These are phyloP conservation scores for Chloropicon primus DNA, from an alignment of 139 green algal species.

Conservation along the genomic window DNA sequence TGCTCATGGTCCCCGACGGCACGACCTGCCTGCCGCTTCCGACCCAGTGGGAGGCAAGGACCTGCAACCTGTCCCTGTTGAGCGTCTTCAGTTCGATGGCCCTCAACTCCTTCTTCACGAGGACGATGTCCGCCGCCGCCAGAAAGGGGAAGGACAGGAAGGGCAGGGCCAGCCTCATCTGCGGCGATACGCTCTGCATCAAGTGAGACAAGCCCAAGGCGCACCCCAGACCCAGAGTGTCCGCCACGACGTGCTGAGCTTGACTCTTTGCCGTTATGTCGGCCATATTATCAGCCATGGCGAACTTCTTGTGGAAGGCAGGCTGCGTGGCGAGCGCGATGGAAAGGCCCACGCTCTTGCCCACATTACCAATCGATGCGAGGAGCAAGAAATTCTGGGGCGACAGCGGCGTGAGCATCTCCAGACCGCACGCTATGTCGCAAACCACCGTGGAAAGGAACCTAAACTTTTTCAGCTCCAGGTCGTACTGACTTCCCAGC, in stretches of 20 bases:
- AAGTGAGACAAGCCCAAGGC: constrained; percentile 23
- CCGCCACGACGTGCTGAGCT: constrained; percentile 79
- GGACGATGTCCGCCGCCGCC: constrained; percentile 41
- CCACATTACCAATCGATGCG: constrained; percentile 73
- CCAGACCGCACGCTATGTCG: constrained; percentile 41
- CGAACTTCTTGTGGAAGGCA: constrained; percentile 50
- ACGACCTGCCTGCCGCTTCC: constrained; percentile 20
- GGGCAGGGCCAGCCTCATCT: constrained; percentile 24
- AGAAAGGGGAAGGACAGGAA: constrained; percentile 45
- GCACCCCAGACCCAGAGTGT: constrained; percentile 65
- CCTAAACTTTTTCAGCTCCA: constrained; percentile 76
- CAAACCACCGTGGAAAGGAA: constrained; percentile 68
- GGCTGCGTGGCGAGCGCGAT: constrained; percentile 65
- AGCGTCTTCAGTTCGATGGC: constrained; percentile 67
- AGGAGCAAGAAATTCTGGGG: constrained; percentile 70
- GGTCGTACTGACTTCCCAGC: constrained; percentile 67
- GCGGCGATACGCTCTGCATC: not conserved
- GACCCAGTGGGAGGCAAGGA: constrained; percentile 56
- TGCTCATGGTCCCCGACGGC: constrained; percentile 24
- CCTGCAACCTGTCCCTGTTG: constrained; percentile 71
- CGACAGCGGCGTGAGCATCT: constrained; percentile 76
- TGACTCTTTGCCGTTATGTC: constrained; percentile 64
- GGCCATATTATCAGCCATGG: constrained; percentile 68
- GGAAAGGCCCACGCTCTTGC: constrained; percentile 69
- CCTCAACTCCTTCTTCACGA: constrained; percentile 66